A percentile compares a stretch with the other conserved stretches of the same genome.
Evolutionary conservation across 805 yeast genomes (phyloP).

Genomic region (Komagataella populi): DNA sequence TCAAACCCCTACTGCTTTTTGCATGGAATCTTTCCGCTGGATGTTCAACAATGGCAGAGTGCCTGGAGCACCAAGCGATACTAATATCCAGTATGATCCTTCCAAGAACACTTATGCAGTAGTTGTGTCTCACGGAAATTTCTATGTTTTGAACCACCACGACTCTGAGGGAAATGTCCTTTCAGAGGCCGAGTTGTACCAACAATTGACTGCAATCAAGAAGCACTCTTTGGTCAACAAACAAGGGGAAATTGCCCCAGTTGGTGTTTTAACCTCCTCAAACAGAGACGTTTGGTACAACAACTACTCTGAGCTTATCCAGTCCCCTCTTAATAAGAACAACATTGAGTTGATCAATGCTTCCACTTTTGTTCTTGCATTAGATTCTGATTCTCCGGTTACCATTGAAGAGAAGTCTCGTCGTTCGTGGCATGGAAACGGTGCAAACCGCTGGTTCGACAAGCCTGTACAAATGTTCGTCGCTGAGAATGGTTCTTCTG

Average conservation of each 20-base stretch:
- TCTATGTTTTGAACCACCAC: slow-evolving; percentile 65
- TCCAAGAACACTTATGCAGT: slow-evolving; percentile 51
- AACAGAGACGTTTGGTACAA: slow-evolving; percentile 75
- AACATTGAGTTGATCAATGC: slow-evolving; percentile 59
- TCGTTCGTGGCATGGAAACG: slow-evolving; percentile 93
- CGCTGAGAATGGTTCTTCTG: slow-evolving; percentile 73
- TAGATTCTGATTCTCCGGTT: slow-evolving; percentile 61
- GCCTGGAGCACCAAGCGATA: slow-evolving; percentile 56
- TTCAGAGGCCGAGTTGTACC: slow-evolving; percentile 33
- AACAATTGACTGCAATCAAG: slow-evolving; percentile 45
- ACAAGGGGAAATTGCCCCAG: slow-evolving; percentile 31
- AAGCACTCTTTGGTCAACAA: slow-evolving; percentile 16
- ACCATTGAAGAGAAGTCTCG: slow-evolving; percentile 76
- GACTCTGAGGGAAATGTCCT: slow-evolving; percentile 27
- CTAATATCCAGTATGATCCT: slow-evolving; percentile 31
- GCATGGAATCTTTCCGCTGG: slow-evolving; percentile 85
- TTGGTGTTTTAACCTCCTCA: slow-evolving; percentile 73
- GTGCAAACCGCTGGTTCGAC: slow-evolving; percentile 81
- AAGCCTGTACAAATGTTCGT: slow-evolving; percentile 82
- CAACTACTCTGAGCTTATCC: slow-evolving; percentile 41
- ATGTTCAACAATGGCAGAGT: slow-evolving; percentile 86
- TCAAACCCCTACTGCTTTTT: slow-evolving; percentile 42
- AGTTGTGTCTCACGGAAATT: slow-evolving; percentile 64
- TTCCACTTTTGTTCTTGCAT: slow-evolving; percentile 67
- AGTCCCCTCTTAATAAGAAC: slow-evolving; percentile 46